phyloP scores from a whole-genome alignment of 495 filamentous ascomycete species.

The Pyrenula massariospora region DNA sequence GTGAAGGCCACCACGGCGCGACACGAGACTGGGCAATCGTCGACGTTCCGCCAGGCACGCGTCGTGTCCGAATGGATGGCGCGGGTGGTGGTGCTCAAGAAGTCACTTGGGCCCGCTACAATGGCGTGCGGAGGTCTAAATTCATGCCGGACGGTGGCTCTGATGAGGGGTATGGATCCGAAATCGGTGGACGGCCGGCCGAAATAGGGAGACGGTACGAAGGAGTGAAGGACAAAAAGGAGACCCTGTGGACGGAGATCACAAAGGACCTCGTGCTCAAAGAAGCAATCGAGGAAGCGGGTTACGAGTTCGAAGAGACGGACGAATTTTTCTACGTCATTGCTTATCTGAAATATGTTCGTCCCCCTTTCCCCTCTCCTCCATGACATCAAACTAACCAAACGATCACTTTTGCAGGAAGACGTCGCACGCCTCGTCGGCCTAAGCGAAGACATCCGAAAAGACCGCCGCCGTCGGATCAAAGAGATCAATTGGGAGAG shows the following conservation, averaged over 20 bases:
- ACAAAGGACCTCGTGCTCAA: conserved; percentile 83
- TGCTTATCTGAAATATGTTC: conserved; percentile 77
- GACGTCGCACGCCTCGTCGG: conserved; percentile 78
- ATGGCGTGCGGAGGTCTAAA: conserved; percentile 57
- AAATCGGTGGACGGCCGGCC: conserved; percentile 10
- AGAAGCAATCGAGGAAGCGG: conserved; percentile 74
- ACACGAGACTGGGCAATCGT: conserved; percentile 67
- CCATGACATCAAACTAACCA: conserved; percentile 14
- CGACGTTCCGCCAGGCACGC: conserved; percentile 69
- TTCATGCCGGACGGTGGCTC: conserved; percentile 45
- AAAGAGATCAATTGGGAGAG: conserved; percentile 76
- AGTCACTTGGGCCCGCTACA: conserved; percentile 65
- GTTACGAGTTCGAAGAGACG: conserved; percentile 89
- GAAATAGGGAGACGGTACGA: conserved; percentile 21
- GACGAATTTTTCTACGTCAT: conserved; percentile 85
- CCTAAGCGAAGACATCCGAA: conserved; percentile 70
- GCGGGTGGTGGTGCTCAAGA: conserved; percentile 54
- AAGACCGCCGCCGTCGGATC: conserved; percentile 60
- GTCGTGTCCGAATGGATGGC: conserved; percentile 64
- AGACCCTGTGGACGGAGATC: conserved; percentile 91
- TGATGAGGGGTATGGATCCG: conserved; percentile 1
- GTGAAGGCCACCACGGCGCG: conserved; percentile 55
- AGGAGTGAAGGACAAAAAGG: conserved; percentile 29
- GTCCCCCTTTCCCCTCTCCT: conserved; percentile 19
- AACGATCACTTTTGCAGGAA: conserved; percentile 40